Base-by-base conservation (phyloP, 495 filamentous ascomycete species). In the Penicillium roqueforti region DNA sequence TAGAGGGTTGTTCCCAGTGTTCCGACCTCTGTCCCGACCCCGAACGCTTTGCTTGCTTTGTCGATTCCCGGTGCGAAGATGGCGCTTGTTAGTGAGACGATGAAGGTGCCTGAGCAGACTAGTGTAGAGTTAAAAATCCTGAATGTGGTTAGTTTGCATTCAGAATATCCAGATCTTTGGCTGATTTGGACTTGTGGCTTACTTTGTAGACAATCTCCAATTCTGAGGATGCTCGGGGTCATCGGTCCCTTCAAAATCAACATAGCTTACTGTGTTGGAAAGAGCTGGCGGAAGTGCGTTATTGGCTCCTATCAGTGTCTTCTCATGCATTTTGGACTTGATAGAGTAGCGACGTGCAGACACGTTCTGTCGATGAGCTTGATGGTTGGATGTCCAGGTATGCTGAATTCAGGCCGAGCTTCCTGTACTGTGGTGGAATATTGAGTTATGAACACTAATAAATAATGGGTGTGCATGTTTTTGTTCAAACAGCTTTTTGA, bases 141-240 rank as follows among this genome's bases (percentile, higher is more conserved):
- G n/a, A 11, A 54, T 40, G 49, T 53, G 18, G 22, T 38, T 22
- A 22, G 38, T 26, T 18, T 13, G 20, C 2, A 0, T 20, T 47
- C 26, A 18, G 22, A 4, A 8, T 16, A 22, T n/a, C 22, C 3
- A 22, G 13, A 16, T 19, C 3, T n/a, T 31, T n/a, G 4, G 23
- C 6, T 23, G 2, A 47, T 23, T 38, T 18, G 4, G 22, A 53
- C 59, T 62, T 48, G 55, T 57, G 11, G 59, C 63, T 26, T 50
- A 75, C 69, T 68, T 66, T 10, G 38, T 52, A n/a, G 56, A 28
- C 0, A 69, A 53, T 3, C 64, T 56, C 77, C 79, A 83, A 61
- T 83, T 84, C 55, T 78, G 72, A 4, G 80, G 77, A 58, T 84
- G 73, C 7, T 63, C 31, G 0, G 78, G 78, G 57, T 83, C 80